These are phyloP conservation scores for Vigna angularis DNA, from an alignment of 306 rosid genomes.

Conservation along the genomic window DNA sequence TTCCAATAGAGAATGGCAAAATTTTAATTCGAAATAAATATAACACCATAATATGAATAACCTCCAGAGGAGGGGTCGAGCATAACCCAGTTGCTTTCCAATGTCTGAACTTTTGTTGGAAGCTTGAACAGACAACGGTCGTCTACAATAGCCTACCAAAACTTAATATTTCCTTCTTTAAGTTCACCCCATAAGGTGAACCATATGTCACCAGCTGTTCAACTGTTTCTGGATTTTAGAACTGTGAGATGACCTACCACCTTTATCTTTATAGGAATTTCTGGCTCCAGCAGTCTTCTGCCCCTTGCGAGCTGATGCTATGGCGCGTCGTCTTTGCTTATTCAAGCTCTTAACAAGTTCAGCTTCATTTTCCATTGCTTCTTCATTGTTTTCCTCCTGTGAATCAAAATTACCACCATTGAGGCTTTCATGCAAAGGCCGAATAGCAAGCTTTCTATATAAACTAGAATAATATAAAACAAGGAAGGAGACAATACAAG, in stretches of 20 bases:
- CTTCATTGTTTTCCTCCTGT: slow-evolving; percentile 56
- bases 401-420: slow-evolving; percentile 16
- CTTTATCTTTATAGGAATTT: slow-evolving; percentile 87
- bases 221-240: slow-evolving; percentile 71
- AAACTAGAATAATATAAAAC: slow-evolving; percentile 4
- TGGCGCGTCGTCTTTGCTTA: slow-evolving; percentile 72
- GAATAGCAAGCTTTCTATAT: neutral
- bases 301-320: slow-evolving; percentile 67
- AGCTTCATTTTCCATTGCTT: slow-evolving; percentile 52
- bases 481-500: neutral
- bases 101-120: slow-evolving; percentile 14
- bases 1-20: slow-evolving; percentile 22
- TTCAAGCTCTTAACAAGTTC: slow-evolving; percentile 64
- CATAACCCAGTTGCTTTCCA: slow-evolving; percentile 19
- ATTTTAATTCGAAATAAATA: slow-evolving; percentile 26
- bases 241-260: slow-evolving; percentile 74
- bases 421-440: neutral
- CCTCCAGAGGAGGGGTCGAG: neutral
- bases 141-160: neutral
- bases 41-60: slow-evolving; percentile 2
- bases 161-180: neutral
- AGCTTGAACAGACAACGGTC: neutral
- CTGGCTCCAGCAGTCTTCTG: slow-evolving; percentile 63
- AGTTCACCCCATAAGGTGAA: neutral
- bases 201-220: slow-evolving; percentile 60